Percentiles rank a stretch among this genome's conserved stretches.
Conservation (phyloP, 495 filamentous ascomycete genomes). For the Hypomontagnella submonticulosa region DNA sequence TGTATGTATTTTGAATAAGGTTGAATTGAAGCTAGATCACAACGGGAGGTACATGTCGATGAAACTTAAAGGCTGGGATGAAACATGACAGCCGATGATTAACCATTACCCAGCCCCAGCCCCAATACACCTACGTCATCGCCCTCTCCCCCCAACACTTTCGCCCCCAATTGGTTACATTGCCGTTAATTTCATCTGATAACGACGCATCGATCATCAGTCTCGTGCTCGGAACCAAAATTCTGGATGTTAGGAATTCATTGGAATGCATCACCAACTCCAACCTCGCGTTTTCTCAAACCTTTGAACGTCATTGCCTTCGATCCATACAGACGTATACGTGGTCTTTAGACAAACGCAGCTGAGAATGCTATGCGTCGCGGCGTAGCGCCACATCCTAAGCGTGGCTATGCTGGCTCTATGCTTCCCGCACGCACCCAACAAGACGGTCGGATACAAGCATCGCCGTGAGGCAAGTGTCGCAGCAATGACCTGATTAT, state of each 20-base stretch:
- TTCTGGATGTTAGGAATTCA: not conserved
- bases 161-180: conserved; percentile 2
- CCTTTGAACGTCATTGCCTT: conserved; percentile 2
- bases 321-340: not conserved
- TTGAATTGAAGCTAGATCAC: too few relatives aligned
- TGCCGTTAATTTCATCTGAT: not conserved
- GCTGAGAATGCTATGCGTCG: not conserved
- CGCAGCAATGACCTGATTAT: conserved; percentile 7
- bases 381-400: conserved; percentile 25
- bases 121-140: not conserved
- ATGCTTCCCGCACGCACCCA: not conserved
- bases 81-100: too few relatives aligned
- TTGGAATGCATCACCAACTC: too few relatives aligned
- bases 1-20: too few relatives aligned
- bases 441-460: not conserved
- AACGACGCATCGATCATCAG: conserved; percentile 5
- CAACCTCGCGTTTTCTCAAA: not conserved
- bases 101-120: too few relatives aligned
- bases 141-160: not conserved
- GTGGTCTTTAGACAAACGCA: too few relatives aligned
- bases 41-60: too few relatives aligned
- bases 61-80: too few relatives aligned
- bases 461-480: not conserved
- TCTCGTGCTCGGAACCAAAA: conserved; percentile 9
- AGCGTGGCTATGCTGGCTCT: conserved; percentile 23